Percentiles rank a stretch among this genome's conserved stretches.
phyloP scores from a whole-genome alignment of 495 filamentous ascomycete species.

The Pyronema domesticum region DNA sequence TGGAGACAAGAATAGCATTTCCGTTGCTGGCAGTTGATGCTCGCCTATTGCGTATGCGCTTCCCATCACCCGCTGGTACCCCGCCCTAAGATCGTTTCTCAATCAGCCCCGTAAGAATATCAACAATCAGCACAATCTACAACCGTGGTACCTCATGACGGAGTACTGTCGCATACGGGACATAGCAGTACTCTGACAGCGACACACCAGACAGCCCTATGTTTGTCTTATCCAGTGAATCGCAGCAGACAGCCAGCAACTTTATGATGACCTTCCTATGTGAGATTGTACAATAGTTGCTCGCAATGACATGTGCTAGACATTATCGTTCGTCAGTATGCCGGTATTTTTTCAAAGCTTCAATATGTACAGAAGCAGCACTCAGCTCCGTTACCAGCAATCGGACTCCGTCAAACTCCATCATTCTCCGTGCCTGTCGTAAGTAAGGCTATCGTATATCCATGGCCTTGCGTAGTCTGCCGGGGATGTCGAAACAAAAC shows the following conservation, averaged over 20 bases:
- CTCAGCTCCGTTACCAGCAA: too few species aligned
- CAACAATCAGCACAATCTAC: neutral
- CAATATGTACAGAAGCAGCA: neutral
- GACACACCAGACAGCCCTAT: neutral
- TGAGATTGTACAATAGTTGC: neutral
- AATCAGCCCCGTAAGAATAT: too few species aligned
- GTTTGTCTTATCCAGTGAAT: neutral
- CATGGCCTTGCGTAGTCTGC: neutral
- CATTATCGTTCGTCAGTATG: neutral
- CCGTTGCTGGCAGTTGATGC: neutral
- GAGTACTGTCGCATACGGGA: neutral
- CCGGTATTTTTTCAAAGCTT: neutral
- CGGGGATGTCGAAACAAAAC: neutral
- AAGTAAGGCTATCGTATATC: neutral
- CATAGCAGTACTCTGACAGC: neutral
- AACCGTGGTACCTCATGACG: neutral
- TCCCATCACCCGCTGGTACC: neutral
- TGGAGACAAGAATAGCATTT: neutral
- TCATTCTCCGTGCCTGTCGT: too few species aligned
- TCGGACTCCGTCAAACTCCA: too few species aligned
- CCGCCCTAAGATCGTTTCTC: too few species aligned
- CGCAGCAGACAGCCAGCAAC: neutral
- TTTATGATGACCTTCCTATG: neutral
- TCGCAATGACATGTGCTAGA: neutral
- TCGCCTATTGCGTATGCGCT: neutral